A percentile compares a stretch with the other conserved stretches of the same genome.
phyloP scores from a whole-genome alignment of 345 rosid species.

The Melaleuca quinquenervia region DNA sequence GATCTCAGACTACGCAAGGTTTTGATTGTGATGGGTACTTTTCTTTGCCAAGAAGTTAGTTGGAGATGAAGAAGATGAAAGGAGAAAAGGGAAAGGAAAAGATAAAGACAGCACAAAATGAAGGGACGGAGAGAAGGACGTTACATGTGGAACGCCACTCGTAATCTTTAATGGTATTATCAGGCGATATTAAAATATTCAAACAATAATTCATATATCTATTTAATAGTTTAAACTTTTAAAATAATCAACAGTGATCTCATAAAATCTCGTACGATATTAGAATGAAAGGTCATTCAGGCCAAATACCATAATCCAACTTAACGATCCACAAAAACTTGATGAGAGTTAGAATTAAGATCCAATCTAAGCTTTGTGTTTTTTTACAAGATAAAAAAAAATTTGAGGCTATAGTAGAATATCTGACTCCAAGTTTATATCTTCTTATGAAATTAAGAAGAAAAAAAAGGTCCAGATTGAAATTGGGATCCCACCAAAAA shows the following conservation, averaged over 20 bases:
- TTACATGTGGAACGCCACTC: not conserved
- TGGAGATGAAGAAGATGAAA: not conserved
- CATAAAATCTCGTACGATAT: too few relatives aligned
- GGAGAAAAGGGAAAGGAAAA: not conserved
- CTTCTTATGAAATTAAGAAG: not conserved
- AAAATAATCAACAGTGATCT: too few relatives aligned
- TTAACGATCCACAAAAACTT: too few relatives aligned
- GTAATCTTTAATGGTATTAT: not conserved
- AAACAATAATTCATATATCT: too few relatives aligned
- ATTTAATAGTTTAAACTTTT: too few relatives aligned
- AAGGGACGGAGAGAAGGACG: not conserved
- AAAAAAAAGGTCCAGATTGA: accelerated
- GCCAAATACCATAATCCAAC: too few relatives aligned
- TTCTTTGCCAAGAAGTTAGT: not conserved
- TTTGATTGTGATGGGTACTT: not conserved
- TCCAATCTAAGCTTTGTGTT: not conserved
- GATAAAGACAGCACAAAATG: not conserved
- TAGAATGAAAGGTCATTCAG: too few relatives aligned
- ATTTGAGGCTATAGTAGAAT: not conserved
- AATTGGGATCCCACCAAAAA: accelerated
- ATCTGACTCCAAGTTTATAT: not conserved
- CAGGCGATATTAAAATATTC: too few relatives aligned
- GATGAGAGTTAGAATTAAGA: not conserved
- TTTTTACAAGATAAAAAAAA: not conserved
- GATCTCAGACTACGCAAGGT: not conserved